Evolutionary conservation across 2,329 filamentous ascomycete genomes (phyloP), one percentile per base, ranked within the genome.

Genomic region (Nothophaeocryptopus gaeumannii): DNA sequence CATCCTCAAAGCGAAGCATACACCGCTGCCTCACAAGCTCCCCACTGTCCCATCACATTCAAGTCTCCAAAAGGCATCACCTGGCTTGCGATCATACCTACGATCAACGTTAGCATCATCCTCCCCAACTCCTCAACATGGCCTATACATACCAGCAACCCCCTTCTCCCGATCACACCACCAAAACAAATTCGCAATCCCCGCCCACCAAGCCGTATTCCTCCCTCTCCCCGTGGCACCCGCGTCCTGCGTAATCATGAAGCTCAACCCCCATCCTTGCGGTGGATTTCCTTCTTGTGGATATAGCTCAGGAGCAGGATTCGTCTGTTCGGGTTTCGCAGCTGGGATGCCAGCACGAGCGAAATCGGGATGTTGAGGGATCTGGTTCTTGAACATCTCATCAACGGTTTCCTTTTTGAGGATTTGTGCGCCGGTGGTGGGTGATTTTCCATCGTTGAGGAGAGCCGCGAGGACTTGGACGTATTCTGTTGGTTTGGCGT

Each of bases 391-490:
- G 64, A 83, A 86, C 80, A 88, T 84, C 14, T 45, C 67, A 10
- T 83, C 74, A 0, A 88, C 78, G 0, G 82, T 85, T 29, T 75
- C 70, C 12, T 75, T 71, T 14, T 73, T 69, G 5, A 88, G 72
- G 30, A 88, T 76, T 44, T 73, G 71, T 0, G 65, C 63, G 1
- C 78, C 76, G 0, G 81, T 86, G 0, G 59, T 72, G 0, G 84
- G 80, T 31, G 77, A 82, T 0, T 71, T 78, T 39, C 85, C 85
- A 53, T 84, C 70, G 62, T 88, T 88, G 20, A 88, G 69, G 1
- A 89, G 69, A 0, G 77, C 74, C 0, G 81, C 75, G 2, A 88
- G 73, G 15, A 87, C 74, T 80, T 81, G 76, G 48, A 73, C 72
- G 58, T 84, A 87, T 39, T 87, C 82, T 8, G 74, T 72, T 0